Percentiles rank a stretch among this genome's conserved stretches.
Evolutionary conservation across 1,284 basidiomycete species (phyloP).

Genomic region (Ceratobasidium sp.): DNA sequence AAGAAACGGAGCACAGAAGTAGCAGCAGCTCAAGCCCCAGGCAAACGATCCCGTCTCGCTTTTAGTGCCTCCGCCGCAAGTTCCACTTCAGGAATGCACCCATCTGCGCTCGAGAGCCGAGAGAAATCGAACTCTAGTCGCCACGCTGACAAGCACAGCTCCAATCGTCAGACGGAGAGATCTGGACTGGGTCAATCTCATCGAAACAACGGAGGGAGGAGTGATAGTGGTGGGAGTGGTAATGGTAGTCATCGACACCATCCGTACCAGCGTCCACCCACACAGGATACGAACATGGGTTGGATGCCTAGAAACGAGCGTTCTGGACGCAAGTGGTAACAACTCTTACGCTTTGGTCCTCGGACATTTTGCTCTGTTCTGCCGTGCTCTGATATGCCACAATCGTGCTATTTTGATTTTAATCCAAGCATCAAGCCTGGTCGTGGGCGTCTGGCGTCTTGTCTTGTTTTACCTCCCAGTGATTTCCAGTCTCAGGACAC

Average conservation of each 20-base stretch:
- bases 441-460: neutral
- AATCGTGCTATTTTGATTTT: too few relatives aligned
- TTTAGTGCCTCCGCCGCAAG: slow-evolving; percentile 54
- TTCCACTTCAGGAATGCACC: slow-evolving; percentile 36
- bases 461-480: neutral
- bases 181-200: slow-evolving; percentile 1
- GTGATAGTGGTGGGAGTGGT: slow-evolving; percentile 4
- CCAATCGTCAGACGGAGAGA: too few relatives aligned
- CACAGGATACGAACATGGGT: slow-evolving; percentile 21
- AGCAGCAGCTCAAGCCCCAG: slow-evolving; percentile 60
- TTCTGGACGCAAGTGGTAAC: slow-evolving; percentile 1
- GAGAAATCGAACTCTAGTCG: neutral
- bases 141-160: neutral
- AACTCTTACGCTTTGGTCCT: neutral
- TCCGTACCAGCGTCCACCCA: slow-evolving; percentile 11
- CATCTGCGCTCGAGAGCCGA: slow-evolving; percentile 10
- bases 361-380: neutral
- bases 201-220: neutral
- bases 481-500: neutral
- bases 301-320: slow-evolving; percentile 39
- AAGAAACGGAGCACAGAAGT: slow-evolving; percentile 69
- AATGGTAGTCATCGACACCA: slow-evolving; percentile 21
- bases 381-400: neutral
- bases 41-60: slow-evolving; percentile 68
- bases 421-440: too few relatives aligned